Evolutionary conservation across 345 rosid genomes (phyloP), one percentile per base, ranked within the genome.

Genomic region (Microcos paniculata): DNA sequence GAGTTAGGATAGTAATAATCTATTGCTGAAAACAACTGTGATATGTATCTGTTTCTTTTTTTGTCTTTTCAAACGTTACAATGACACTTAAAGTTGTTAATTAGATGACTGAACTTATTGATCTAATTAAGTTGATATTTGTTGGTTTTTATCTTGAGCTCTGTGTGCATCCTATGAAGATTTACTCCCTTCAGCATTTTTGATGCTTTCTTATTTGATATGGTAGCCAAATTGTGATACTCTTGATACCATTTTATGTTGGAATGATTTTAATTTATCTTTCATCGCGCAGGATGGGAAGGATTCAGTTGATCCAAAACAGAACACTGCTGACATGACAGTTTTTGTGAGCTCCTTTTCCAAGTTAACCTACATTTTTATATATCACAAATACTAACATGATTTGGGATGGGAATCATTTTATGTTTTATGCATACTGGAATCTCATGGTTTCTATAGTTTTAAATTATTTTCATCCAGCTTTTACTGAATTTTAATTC

Each of bases 291-390:
- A 88, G 91, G 91, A 88, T 62, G 87, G 89, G 63, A 87, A 81
- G 31, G 85, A 87, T 79, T 65, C 84, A 38, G 88, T 80, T 30
- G 89, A 89, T 87, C 63, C 82, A 23, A 88, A 87, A 65, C 90
- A 88, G 77, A 84, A 82, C 77, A 83, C 88, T 58, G 82, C 89
- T 53, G 92, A 88, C 62, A 90, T 88, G 92, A 82, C 90, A 11
- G 82, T 59, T 73, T 86, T 88, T 79, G 94, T 90, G 75, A 88
- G 94, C 83, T 61, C 30, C 33, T 30, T 35, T 13, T 2, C 51
- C 51, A 33, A 14, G 30, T 57, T 40, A 26, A 26, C 19, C 28
- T 6, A 21, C 26, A 28, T 24, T 69, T 18, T 43, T 61, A 56
- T 43, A 26, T 26, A 53, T 46, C 51, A 58, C 21, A 28, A 65